These are phyloP conservation scores for Leccinum subgranulosum DNA, from an alignment of 768 basidiomycete species.

Conservation along the genomic window DNA sequence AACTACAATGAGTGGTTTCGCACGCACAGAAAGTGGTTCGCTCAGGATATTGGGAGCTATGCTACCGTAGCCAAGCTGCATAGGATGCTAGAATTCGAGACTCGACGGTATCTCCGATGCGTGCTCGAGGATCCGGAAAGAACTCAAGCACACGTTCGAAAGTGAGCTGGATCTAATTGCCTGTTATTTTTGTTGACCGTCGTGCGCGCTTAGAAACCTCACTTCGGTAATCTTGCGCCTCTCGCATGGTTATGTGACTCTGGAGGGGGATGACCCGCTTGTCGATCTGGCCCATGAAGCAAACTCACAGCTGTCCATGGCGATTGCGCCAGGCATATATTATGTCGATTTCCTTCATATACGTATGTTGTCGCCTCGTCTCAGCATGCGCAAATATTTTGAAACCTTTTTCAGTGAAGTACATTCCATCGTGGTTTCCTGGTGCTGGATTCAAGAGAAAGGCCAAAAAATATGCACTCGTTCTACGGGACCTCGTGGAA, in stretches of 20 bases:
- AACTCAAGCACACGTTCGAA: neutral
- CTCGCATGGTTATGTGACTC: slow-evolving; percentile 39
- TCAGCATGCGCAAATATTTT: no score
- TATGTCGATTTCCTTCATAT: slow-evolving; percentile 19
- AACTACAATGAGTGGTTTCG: slow-evolving; percentile 15
- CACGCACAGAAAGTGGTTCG: slow-evolving; percentile 16
- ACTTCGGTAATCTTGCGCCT: slow-evolving; percentile 33
- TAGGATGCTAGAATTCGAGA: slow-evolving; percentile 18
- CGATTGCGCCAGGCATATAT: neutral
- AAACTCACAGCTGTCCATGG: slow-evolving; percentile 20
- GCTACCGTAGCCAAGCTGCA: slow-evolving; percentile 10
- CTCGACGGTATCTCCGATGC: slow-evolving; percentile 8
- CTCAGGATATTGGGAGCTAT: slow-evolving; percentile 15
- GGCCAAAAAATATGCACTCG: slow-evolving; percentile 8
- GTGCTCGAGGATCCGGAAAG: slow-evolving; percentile 9
- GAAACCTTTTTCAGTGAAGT: slow-evolving; percentile 18
- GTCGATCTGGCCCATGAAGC: slow-evolving; percentile 29
- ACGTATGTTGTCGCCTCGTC: slow-evolving; percentile 3
- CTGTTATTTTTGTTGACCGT: neutral
- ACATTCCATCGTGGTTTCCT: slow-evolving; percentile 23
- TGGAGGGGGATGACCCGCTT: slow-evolving; percentile 35
- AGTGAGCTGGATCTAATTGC: neutral
- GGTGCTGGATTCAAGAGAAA: slow-evolving; percentile 17
- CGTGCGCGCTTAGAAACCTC: neutral
- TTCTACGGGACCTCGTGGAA: slow-evolving; percentile 5